phyloP scores from a whole-genome alignment of 768 basidiomycete genomes.

The Leccinum pellstonianum region DNA sequence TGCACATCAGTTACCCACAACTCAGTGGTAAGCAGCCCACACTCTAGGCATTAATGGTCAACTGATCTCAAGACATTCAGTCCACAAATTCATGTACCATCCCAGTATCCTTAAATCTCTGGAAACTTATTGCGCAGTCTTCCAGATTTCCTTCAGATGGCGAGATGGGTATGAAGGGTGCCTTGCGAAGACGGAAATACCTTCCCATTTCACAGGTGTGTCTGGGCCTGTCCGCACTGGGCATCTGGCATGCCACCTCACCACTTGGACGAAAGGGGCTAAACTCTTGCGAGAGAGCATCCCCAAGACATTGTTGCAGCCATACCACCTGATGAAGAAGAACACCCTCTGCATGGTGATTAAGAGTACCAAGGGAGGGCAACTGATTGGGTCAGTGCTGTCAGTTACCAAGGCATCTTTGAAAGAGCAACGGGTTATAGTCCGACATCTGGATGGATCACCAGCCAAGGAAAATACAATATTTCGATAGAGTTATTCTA shows the following conservation, averaged over 20 bases:
- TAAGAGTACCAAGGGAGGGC: neutral
- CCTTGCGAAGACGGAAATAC: neutral
- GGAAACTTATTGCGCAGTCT: neutral
- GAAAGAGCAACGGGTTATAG: neutral
- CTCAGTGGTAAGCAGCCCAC: neutral
- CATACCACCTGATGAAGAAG: neutral
- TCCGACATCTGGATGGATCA: neutral
- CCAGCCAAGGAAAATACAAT: neutral
- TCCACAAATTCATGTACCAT: neutral
- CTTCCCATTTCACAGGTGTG: neutral
- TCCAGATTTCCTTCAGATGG: neutral
- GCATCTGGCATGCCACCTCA: neutral
- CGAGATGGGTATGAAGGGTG: neutral
- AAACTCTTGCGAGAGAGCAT: neutral
- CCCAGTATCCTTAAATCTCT: neutral
- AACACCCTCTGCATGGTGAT: neutral
- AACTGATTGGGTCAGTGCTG: neutral
- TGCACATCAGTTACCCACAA: neutral
- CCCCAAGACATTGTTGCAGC: neutral
- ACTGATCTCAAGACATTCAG: neutral
- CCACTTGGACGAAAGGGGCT: neutral
- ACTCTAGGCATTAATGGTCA: neutral
- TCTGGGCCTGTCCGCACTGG: neutral
- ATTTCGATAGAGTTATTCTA: neutral
- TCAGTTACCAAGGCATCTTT: neutral